Evolutionary conservation across 768 basidiomycete species (phyloP).

Genomic region (Epithele typhae): DNA sequence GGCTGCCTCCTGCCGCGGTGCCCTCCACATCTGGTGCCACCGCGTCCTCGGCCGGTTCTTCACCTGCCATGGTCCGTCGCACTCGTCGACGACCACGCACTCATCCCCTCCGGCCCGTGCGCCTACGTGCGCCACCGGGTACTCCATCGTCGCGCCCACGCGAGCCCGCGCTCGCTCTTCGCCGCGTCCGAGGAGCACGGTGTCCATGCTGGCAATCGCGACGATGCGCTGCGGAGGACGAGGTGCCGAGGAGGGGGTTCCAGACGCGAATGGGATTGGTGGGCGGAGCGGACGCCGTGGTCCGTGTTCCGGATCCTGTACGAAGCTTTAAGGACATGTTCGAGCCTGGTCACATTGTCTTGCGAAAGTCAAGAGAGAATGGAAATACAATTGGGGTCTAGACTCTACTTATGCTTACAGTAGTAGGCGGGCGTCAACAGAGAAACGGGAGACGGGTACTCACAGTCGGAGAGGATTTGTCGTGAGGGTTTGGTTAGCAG

Average conservation of each 20-base stretch:
- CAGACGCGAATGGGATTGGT: slow-evolving; percentile 11
- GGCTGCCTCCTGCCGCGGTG: not conserved
- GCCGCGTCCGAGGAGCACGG: not conserved
- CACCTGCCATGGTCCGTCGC: slow-evolving; percentile 15
- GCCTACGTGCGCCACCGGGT: slow-evolving; percentile 20
- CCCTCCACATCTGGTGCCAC: slow-evolving; percentile 8
- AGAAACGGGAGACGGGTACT: too few relatives aligned
- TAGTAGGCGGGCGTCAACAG: too few relatives aligned
- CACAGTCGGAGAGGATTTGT: too few relatives aligned
- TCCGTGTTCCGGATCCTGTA: slow-evolving; percentile 5
- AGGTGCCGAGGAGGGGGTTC: slow-evolving; percentile 8
- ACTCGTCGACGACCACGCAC: slow-evolving; percentile 7
- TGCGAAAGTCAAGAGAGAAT: too few relatives aligned
- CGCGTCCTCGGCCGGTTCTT: slow-evolving; percentile 14
- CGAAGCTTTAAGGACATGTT: too few relatives aligned
- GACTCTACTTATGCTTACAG: too few relatives aligned
- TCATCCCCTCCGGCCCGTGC: slow-evolving; percentile 21
- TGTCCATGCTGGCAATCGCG: not conserved
- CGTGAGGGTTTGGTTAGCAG: too few relatives aligned
- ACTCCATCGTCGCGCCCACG: slow-evolving; percentile 1
- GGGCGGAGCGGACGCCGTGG: slow-evolving; percentile 8
- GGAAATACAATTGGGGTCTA: too few relatives aligned
- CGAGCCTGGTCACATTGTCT: too few relatives aligned
- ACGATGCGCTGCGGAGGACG: not conserved
- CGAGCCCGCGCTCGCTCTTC: not conserved